These are phyloP conservation scores for Blakeslea trispora DNA, from an alignment of 371 early-diverging fungal genomes.

Conservation along the genomic window DNA sequence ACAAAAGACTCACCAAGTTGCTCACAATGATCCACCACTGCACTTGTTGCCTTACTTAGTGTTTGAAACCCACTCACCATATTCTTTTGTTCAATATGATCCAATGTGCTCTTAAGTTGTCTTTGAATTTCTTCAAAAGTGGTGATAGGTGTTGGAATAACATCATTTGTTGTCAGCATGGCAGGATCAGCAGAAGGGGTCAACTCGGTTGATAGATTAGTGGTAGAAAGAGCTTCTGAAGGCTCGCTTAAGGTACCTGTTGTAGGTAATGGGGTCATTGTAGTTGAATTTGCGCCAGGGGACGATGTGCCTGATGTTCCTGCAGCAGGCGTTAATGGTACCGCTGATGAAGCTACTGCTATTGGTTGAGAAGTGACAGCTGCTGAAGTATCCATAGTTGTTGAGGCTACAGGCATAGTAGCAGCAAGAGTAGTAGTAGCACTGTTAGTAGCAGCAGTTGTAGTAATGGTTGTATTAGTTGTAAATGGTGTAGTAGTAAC, in stretches of 20 bases:
- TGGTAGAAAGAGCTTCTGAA: background rate
- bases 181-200: too few species aligned
- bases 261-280: slow-evolving; percentile 3
- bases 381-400: background rate
- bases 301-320: slow-evolving; percentile 1
- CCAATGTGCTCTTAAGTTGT: slow-evolving; percentile 70
- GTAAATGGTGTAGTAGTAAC: background rate
- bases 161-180: background rate
- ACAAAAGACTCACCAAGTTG: slow-evolving; percentile 54
- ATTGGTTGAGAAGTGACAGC: background rate
- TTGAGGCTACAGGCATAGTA: background rate
- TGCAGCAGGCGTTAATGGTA: background rate
- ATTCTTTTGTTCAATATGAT: slow-evolving; percentile 66
- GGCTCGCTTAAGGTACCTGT: slow-evolving; percentile 5
- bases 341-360: slow-evolving; percentile 11
- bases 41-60: slow-evolving; percentile 69
- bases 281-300: slow-evolving; percentile 1
- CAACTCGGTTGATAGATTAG: too few species aligned
- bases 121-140: slow-evolving; percentile 71
- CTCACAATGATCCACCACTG: slow-evolving; percentile 73
- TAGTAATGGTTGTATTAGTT: background rate
- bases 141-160: slow-evolving; percentile 22
- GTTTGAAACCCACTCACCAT: slow-evolving; percentile 76
- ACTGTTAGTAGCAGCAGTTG: background rate
- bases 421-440: background rate